phyloP scores from a whole-genome alignment of 2,329 filamentous ascomycete genomes.

The Zymoseptoria crescenta region DNA sequence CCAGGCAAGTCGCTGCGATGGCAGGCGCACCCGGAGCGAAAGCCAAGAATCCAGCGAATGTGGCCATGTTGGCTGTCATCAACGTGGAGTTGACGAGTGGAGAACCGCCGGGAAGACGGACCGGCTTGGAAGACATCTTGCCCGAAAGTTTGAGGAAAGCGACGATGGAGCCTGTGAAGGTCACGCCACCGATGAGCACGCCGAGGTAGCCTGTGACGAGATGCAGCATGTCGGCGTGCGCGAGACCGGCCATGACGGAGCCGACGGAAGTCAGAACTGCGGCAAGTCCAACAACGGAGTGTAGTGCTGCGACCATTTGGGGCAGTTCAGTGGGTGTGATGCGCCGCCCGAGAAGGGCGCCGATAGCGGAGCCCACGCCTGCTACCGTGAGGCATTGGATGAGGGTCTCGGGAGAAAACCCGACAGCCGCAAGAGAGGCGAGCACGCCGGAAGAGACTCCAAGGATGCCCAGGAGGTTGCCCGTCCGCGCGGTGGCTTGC shows the following conservation, averaged over 20 bases:
- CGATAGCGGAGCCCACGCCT: constrained; percentile 59
- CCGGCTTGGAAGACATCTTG: constrained; percentile 70
- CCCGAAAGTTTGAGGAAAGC: constrained; percentile 83
- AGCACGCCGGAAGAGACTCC: constrained; percentile 77
- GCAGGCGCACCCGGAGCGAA: constrained; percentile 72
- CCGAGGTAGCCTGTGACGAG: constrained; percentile 80
- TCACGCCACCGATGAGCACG: constrained; percentile 73
- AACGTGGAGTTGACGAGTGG: constrained; percentile 61
- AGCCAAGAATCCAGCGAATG: constrained; percentile 75
- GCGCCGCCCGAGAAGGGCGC: constrained; percentile 70
- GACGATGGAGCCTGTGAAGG: constrained; percentile 84
- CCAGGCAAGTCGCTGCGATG: constrained; percentile 70
- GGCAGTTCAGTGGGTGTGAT: constrained; percentile 84
- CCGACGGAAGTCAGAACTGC: constrained; percentile 84
- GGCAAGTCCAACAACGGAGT: constrained; percentile 82
- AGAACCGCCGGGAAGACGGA: constrained; percentile 65
- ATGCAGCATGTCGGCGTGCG: constrained; percentile 65
- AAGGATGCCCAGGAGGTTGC: constrained; percentile 78
- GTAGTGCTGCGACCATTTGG: constrained; percentile 80
- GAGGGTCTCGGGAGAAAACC: constrained; percentile 70
- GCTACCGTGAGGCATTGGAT: constrained; percentile 74
- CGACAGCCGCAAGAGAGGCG: constrained; percentile 72
- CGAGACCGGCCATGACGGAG: constrained; percentile 65
- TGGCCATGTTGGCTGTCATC: constrained; percentile 67
- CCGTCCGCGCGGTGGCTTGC: constrained; percentile 73